These are phyloP conservation scores for Populus ilicifolia DNA, from an alignment of 345 rosid species.

Conservation along the genomic window DNA sequence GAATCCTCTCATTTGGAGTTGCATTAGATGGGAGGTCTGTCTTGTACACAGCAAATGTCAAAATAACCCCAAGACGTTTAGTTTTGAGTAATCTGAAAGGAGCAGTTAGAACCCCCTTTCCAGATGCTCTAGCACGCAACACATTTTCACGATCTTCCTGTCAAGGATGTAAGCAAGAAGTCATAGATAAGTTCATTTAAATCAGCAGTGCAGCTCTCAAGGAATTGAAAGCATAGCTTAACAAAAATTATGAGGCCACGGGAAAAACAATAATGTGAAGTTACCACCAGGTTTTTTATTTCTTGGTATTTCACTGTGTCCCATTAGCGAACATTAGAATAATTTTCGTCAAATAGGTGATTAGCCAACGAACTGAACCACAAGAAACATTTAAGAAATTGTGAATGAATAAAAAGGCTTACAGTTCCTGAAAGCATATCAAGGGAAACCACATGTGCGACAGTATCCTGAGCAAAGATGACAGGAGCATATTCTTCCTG, in stretches of 20 bases:
- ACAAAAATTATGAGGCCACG: background rate
- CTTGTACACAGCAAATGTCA: slow-evolving; percentile 91
- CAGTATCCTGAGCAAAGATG: slow-evolving; percentile 95
- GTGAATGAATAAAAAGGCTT: slow-evolving; percentile 20
- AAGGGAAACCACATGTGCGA: slow-evolving; percentile 82
- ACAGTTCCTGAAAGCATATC: slow-evolving; percentile 96
- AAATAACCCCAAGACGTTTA: slow-evolving; percentile 88
- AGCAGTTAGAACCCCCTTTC: slow-evolving; percentile 93
- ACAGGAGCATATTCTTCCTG: slow-evolving; percentile 97
- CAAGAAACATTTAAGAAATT: background rate
- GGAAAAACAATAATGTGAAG: background rate
- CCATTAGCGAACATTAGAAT: background rate
- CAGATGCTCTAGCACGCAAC: slow-evolving; percentile 76
- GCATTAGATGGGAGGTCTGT: slow-evolving; percentile 77
- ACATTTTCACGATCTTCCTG: slow-evolving; percentile 96
- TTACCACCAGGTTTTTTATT: background rate
- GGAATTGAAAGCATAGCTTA: background rate
- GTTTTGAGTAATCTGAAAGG: slow-evolving; percentile 87
- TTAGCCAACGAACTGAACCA: background rate
- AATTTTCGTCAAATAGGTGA: background rate
- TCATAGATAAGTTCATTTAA: slow-evolving; percentile 1
- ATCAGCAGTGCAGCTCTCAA: background rate
- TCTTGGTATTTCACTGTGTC: background rate
- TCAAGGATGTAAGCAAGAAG: slow-evolving; percentile 10
- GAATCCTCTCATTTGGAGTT: slow-evolving; percentile 69